Evolutionary conservation across 2,329 filamentous ascomycete species (phyloP), one percentile per base, ranked within the genome.

Genomic region (Clathrospora elynae): DNA sequence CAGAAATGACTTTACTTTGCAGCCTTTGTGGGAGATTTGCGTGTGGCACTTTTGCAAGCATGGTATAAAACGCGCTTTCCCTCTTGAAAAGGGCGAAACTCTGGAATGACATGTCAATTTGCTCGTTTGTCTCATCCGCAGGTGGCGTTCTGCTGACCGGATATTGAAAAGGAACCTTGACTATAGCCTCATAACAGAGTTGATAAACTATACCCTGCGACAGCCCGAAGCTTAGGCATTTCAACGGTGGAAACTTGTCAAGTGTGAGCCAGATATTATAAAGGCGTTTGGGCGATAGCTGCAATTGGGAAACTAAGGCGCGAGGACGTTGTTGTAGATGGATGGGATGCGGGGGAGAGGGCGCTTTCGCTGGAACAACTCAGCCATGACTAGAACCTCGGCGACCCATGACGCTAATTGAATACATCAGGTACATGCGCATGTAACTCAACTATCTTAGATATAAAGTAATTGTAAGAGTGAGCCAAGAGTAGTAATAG

Each of bases 141-240:
- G 31, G 24, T 26, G 20, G 30, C n/a, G 14, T 29, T 17, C 17
- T 30, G 17, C 17, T 31, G 13, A 47, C 37, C 13, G 32, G 37
- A 35, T 42, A 47, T 47, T 41, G 25, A 25, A 47, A 47, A n/a
- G 43, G 37, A 25, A 47, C 9, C 43, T 42, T 47, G 7, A 47
- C 28, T 5, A 47, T 30, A 23, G 24, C 32, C 26, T 17, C 17
- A 13, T 46, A 37, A 14, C 23, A 46, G 14, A 46, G 20, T 31
- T 42, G 11, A 20, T 29, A 47, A 8, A 47, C 43, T 11, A 47
- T 47, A 19, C 37, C 43, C 16, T 47, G 26, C 22, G 31, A 47
- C 14, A 25, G 43, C 19, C 43, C 20, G 24, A 36, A n/a, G 31
- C 37, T 47, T 11, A 42, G 43, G 31, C 43, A 42, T 47, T 8